Base-by-base conservation (phyloP, 345 rosid genomes). In the Punica granatum region DNA sequence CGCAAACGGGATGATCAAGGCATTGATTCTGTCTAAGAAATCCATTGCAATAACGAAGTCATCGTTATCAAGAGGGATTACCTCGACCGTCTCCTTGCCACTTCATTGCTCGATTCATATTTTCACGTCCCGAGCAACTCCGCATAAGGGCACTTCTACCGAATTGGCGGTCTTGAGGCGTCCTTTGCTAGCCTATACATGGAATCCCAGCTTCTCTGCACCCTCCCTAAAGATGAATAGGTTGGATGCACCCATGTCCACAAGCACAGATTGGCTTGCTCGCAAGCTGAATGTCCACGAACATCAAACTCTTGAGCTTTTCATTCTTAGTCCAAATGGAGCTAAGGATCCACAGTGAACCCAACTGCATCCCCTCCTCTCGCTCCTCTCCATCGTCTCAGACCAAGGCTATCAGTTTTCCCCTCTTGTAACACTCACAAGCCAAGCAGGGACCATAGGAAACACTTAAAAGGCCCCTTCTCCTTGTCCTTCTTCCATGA, bases 251-350 rank as follows among this genome's bases (percentile, higher is more conserved):
- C 46, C 8, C 0, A 1, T 53, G 5, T 67, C 7, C 2, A 51
- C 0, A 1, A 67, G 28, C 4, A 42, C n/a, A 8, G 21, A 51
- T 3, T 1, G 3, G 19, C 11, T 7, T 32, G 1, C 46, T 62
- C 1, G 18, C 32, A 10, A 66, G 10, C 0, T 2, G 11, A 5
- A 14, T 4, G 1, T n/a, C 2, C 1, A 1, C n/a, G 2, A 21
- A 32, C 35, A 51, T 33, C 26, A 32, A 25, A 0, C 69, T 7
- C 9, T 30, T 58, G 0, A 11, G 7, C 54, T 58, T 68, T 31
- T 3, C 44, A 11, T 35, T 33, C 21, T 58, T 67, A 6, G 3
- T 18, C 7, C 33, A 1, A 3, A 35, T 67, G 2, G 36, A 23
- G 35, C 23, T 54, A 0, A 54, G 11, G 0, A 36, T 23, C 30